Percentiles rank a stretch among this genome's conserved stretches.
Evolutionary conservation across 805 yeast genomes (phyloP).

Genomic region (Jamesozyma lodderae): DNA sequence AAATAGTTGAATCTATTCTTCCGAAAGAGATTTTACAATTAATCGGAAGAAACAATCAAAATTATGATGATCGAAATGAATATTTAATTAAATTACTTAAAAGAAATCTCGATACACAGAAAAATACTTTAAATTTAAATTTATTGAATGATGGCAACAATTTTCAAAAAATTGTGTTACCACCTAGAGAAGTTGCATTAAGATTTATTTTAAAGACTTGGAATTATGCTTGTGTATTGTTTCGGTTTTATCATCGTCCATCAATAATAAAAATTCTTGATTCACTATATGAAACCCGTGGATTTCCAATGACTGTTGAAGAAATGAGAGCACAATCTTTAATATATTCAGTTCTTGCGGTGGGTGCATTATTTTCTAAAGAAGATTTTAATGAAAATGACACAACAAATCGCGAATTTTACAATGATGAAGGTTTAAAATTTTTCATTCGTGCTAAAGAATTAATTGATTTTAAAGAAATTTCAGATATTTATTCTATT

Average conservation of each 20-base stretch:
- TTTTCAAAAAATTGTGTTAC: constrained; percentile 33
- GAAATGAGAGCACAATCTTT: constrained; percentile 72
- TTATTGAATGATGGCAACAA: background rate
- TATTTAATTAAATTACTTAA: constrained; percentile 2
- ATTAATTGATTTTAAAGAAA: constrained; percentile 52
- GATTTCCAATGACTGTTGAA: constrained; percentile 47
- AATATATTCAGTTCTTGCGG: constrained; percentile 79
- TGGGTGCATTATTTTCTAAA: constrained; percentile 71
- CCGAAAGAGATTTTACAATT: constrained; percentile 3
- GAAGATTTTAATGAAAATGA: constrained; percentile 34
- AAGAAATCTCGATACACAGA: constrained; percentile 1
- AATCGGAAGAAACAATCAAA: constrained; percentile 2
- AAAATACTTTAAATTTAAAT: background rate
- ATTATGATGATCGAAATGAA: constrained; percentile 2
- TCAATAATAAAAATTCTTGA: constrained; percentile 67
- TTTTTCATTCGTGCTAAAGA: constrained; percentile 76
- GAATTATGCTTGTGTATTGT: constrained; percentile 78
- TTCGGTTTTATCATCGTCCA: constrained; percentile 80
- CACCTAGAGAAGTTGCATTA: constrained; percentile 65
- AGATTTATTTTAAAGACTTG: constrained; percentile 67
- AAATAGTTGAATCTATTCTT: constrained; percentile 6
- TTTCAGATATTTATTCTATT: constrained; percentile 67
- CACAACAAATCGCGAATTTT: constrained; percentile 18
- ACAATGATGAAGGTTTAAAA: constrained; percentile 69
- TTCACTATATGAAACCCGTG: constrained; percentile 63